Conservation (phyloP, 2,329 filamentous ascomycete species). For the Pseudogymnoascus pannorum region DNA sequence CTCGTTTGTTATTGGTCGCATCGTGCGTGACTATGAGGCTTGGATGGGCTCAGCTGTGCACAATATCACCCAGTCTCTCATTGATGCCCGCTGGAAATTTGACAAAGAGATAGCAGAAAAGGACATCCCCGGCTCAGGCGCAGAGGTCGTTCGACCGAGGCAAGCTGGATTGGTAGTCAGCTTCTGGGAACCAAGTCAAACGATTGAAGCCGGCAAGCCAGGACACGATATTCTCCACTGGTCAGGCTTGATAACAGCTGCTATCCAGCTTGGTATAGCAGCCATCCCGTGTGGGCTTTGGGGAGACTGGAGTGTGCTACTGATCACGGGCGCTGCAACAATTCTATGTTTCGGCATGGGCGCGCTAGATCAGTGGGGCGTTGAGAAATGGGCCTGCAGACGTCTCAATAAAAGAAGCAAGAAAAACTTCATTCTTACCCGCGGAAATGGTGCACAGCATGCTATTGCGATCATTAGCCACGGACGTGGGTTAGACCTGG, state of each 20-base stretch:
- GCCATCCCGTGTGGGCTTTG: conserved; percentile 14
- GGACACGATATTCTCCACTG: conserved; percentile 13
- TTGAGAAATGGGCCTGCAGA: conserved; percentile 38
- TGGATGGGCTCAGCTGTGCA: conserved; percentile 22
- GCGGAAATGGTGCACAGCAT: conserved; percentile 36
- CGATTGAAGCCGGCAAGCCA: conserved; percentile 13
- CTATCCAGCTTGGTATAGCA: conserved; percentile 16
- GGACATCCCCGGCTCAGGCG: conserved; percentile 15
- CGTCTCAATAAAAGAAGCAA: conserved; percentile 26
- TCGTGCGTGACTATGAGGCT: conserved; percentile 35
- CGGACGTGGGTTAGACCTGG: conserved; percentile 33
- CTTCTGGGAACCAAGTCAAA: conserved; percentile 16
- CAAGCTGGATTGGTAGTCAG: conserved; percentile 18
- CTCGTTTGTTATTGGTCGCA: conserved; percentile 37
- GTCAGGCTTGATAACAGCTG: conserved; percentile 22
- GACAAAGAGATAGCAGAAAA: not conserved
- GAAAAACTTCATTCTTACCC: conserved; percentile 28
- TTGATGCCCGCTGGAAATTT: conserved; percentile 10
- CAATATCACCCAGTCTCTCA: conserved; percentile 8
- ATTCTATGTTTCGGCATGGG: conserved; percentile 31
- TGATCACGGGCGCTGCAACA: conserved; percentile 34
- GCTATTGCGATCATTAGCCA: conserved; percentile 33
- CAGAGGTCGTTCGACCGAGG: conserved; percentile 19
- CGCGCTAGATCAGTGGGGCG: conserved; percentile 34
- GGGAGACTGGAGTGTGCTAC: conserved; percentile 27